These are phyloP conservation scores for Prunus campanulata DNA, from an alignment of 306 rosid species.

Conservation along the genomic window DNA sequence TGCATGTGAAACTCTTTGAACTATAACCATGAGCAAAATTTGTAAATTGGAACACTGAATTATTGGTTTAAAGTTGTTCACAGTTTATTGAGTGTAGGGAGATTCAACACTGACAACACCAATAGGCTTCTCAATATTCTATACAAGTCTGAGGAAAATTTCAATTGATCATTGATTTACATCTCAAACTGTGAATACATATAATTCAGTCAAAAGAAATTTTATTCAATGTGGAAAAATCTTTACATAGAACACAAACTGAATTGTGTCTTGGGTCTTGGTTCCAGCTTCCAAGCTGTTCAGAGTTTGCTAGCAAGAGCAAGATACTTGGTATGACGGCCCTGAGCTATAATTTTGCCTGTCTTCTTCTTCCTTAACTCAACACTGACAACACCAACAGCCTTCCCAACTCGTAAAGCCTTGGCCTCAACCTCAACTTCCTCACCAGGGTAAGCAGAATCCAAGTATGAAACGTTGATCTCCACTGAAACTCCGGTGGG, in stretches of 20 bases:
- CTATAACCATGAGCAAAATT: too few species aligned
- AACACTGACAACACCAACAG: conserved; percentile 58
- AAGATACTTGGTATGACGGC: conserved; percentile 78
- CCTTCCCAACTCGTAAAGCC: conserved; percentile 62
- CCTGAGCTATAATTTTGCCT: conserved; percentile 74
- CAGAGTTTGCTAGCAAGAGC: conserved; percentile 54
- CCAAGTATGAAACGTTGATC: conserved; percentile 73
- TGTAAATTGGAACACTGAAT: too few species aligned
- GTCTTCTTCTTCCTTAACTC: conserved; percentile 68
- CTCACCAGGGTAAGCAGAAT: conserved; percentile 78
- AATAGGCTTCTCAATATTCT: conserved; percentile 5
- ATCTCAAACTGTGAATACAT: neutral
- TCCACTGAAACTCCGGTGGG: conserved; percentile 71
- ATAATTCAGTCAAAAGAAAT: neutral
- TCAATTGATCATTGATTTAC: neutral
- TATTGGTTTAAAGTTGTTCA: too few species aligned
- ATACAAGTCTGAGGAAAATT: neutral
- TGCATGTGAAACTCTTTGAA: too few species aligned
- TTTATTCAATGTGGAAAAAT: neutral
- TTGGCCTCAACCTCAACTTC: conserved; percentile 69
- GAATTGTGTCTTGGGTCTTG: neutral
- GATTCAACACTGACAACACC: conserved; percentile 62
- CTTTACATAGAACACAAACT: neutral
- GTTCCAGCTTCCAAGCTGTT: conserved; percentile 1
- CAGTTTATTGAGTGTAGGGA: too few species aligned